Percentiles rank a stretch among this genome's conserved stretches.
phyloP scores from a whole-genome alignment of 108 stramenopile species.

The Schizochytrium sp. region DNA sequence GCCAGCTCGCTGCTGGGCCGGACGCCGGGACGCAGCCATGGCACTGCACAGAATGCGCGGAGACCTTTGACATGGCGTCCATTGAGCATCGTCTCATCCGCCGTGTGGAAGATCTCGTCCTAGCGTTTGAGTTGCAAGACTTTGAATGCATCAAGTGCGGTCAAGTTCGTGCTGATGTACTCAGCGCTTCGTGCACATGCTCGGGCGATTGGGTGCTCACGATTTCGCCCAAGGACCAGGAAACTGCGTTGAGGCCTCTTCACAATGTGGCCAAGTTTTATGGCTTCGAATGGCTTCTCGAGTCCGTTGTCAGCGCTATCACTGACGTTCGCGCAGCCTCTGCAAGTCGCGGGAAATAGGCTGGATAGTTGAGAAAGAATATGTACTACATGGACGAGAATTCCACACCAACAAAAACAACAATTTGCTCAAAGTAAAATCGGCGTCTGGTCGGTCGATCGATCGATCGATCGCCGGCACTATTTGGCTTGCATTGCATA shows the following conservation, averaged over 20 bases:
- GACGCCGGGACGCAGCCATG: conserved; percentile 28
- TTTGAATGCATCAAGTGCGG: conserved; percentile 75
- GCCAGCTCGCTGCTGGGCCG: background rate
- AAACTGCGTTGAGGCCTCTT: background rate
- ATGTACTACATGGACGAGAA: too few relatives aligned
- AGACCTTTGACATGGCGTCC: conserved; percentile 60
- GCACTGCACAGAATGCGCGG: conserved; percentile 77
- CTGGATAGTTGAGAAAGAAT: too few relatives aligned
- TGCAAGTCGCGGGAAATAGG: too few relatives aligned
- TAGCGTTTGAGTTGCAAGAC: conserved; percentile 85
- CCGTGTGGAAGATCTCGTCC: conserved; percentile 57
- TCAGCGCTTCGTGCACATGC: background rate
- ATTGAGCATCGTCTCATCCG: conserved; percentile 76
- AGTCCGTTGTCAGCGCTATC: background rate
- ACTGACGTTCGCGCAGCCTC: background rate
- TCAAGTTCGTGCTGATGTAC: conserved; percentile 36
- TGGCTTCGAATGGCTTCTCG: background rate
- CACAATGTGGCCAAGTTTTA: background rate
- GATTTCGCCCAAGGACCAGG: background rate
- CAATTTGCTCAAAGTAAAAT: too few relatives aligned
- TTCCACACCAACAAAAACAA: too few relatives aligned
- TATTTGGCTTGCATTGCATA: too few relatives aligned
- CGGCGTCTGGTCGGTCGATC: too few relatives aligned
- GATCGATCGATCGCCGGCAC: too few relatives aligned
- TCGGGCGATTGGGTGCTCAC: background rate